A percentile compares a stretch with the other conserved stretches of the same genome.
These are phyloP conservation scores for Suillus variegatus DNA, from an alignment of 768 basidiomycete genomes.

Conservation along the genomic window DNA sequence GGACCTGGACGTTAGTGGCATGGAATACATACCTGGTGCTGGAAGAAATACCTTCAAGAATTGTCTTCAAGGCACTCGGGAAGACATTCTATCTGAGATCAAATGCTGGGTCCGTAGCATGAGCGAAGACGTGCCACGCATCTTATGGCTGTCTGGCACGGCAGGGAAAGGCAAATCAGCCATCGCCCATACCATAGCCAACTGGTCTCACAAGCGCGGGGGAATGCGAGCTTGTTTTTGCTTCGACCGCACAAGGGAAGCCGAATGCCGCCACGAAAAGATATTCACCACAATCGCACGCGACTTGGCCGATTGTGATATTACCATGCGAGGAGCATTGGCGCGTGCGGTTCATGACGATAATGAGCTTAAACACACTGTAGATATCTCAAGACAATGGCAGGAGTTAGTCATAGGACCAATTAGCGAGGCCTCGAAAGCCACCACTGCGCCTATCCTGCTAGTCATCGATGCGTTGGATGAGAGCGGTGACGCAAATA, in stretches of 20 bases:
- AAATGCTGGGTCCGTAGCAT: slow-evolving; percentile 13
- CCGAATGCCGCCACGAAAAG: background rate
- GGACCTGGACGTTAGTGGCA: background rate
- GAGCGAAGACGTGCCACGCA: background rate
- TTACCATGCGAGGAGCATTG: background rate
- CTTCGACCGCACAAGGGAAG: slow-evolving; percentile 13
- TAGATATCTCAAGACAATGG: slow-evolving; percentile 13
- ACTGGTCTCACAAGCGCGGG: slow-evolving; percentile 11
- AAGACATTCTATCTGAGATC: slow-evolving; percentile 15
- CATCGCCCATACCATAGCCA: slow-evolving; percentile 18
- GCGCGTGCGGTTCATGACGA: background rate
- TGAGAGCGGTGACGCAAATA: slow-evolving; percentile 12
- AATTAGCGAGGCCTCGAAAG: background rate
- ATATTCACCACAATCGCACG: slow-evolving; percentile 6
- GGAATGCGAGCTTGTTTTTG: slow-evolving; percentile 19
- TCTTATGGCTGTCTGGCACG: slow-evolving; percentile 16
- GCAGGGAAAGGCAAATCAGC: slow-evolving; percentile 21
- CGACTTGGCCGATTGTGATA: background rate
- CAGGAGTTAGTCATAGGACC: slow-evolving; percentile 19
- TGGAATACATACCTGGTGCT: slow-evolving; percentile 5
- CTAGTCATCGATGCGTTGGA: slow-evolving; percentile 28
- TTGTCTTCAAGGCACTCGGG: slow-evolving; percentile 17
- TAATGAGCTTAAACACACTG: background rate
- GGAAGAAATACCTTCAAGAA: slow-evolving; percentile 2
- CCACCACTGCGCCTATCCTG: slow-evolving; percentile 20